A percentile compares a stretch with the other conserved stretches of the same genome.
Evolutionary conservation across 2,329 filamentous ascomycete genomes (phyloP).

Genomic region (Pseudogymnoascus destructans): DNA sequence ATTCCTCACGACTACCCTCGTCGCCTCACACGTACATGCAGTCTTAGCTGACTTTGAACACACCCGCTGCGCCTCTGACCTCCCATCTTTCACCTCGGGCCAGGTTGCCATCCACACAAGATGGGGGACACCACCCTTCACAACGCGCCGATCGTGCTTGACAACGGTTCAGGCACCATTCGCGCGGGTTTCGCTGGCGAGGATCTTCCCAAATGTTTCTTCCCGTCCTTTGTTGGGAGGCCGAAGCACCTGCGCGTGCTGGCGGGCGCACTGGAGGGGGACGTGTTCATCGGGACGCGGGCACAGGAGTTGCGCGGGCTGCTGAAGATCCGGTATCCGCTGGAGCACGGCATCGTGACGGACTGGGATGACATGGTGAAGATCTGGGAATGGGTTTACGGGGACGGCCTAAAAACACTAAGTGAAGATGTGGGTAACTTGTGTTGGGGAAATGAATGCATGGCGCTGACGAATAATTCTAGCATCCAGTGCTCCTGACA

Average conservation of each 20-base stretch:
- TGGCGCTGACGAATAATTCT: constrained; percentile 16
- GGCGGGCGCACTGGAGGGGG: constrained; percentile 90
- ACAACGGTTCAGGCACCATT: constrained; percentile 97
- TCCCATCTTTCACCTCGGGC: not conserved
- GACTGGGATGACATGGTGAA: constrained; percentile 99
- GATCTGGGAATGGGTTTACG: constrained; percentile 98
- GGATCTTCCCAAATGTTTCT: constrained; percentile 90
- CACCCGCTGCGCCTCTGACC: not conserved
- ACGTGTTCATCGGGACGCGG: constrained; percentile 90
- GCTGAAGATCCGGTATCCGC: constrained; percentile 87
- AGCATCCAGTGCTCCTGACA: constrained; percentile 92
- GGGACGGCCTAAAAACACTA: constrained; percentile 86
- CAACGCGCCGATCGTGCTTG: constrained; percentile 96
- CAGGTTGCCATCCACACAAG: constrained; percentile 11
- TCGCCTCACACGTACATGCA: not conserved
- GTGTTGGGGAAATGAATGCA: not conserved
- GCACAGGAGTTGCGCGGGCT: constrained; percentile 79
- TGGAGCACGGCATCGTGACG: constrained; percentile 96
- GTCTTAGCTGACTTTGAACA: not conserved
- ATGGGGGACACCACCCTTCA: constrained; percentile 64
- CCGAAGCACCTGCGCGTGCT: constrained; percentile 92
- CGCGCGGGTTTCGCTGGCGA: constrained; percentile 93
- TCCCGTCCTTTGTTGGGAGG: constrained; percentile 91
- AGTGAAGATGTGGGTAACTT: constrained; percentile 68
- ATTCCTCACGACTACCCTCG: not conserved